Conservation (phyloP, 208 protist genomes). For the Strigomonas oncopelti region DNA sequence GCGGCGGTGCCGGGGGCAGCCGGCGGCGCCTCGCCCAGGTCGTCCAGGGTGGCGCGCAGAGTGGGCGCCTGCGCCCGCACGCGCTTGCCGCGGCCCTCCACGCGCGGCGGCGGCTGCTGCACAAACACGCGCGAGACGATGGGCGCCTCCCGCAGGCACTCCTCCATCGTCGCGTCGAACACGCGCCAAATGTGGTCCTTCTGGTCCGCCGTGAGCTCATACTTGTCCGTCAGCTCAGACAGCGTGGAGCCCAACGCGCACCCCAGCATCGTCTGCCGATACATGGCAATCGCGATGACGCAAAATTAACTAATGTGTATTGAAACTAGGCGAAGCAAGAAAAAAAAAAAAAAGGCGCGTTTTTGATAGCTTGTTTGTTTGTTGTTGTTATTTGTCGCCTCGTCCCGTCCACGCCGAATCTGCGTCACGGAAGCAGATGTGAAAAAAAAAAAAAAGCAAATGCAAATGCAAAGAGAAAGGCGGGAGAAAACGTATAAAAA, state of each 20-base stretch:
- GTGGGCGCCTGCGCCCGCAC: background rate
- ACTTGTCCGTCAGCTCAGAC: constrained; percentile 45
- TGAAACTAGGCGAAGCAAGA: background rate
- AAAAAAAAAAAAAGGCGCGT: background rate
- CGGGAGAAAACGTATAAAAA: constrained; percentile 1
- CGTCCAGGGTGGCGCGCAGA: no score
- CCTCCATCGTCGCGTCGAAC: constrained; percentile 75
- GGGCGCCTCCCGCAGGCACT: constrained; percentile 51
- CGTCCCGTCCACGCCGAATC: no score
- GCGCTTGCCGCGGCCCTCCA: background rate
- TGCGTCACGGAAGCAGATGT: no score
- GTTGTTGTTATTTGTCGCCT: no score
- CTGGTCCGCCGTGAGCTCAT: constrained; percentile 51
- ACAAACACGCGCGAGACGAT: constrained; percentile 53
- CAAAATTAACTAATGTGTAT: background rate
- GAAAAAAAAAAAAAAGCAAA: no score
- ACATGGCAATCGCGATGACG: constrained; percentile 32
- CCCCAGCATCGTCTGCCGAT: constrained; percentile 68
- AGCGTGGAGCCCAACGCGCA: constrained; percentile 65
- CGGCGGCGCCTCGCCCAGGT: no score
- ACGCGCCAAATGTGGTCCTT: constrained; percentile 72
- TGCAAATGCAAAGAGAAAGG: no score
- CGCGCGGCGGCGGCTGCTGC: constrained; percentile 26
- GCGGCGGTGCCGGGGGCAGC: no score
- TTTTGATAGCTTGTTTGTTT: background rate